Conservation (phyloP, 768 basidiomycete species). For the Auriculariales sp. region DNA sequence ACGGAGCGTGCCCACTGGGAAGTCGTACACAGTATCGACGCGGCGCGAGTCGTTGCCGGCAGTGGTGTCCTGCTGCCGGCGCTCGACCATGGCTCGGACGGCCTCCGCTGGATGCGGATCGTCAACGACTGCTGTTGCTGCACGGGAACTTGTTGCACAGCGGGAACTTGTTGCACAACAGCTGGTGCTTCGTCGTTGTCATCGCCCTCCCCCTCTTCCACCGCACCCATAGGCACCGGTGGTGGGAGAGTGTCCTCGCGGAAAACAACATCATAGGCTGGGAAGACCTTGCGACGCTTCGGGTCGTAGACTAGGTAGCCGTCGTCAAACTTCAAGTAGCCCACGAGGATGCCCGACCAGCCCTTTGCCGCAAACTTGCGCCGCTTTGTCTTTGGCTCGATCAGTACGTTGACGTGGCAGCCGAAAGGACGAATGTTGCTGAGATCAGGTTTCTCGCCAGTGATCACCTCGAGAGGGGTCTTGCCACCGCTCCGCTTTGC, state of each 20-base stretch:
- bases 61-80: neutral
- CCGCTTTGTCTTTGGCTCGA: constrained; percentile 4
- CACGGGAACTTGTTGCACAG: neutral
- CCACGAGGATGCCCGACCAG: neutral
- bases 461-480: constrained; percentile 8
- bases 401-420: constrained; percentile 7
- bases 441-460: constrained; percentile 7
- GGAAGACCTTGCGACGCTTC: neutral
- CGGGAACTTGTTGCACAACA: neutral
- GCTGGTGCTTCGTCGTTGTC: neutral
- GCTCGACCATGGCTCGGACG: neutral
- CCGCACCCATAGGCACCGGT: neutral
- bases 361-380: neutral
- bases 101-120: neutral
- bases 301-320: constrained; percentile 1
- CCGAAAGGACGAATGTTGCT: constrained; percentile 7
- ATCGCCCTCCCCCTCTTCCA: neutral
- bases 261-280: neutral
- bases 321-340: neutral
- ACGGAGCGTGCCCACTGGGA: neutral
- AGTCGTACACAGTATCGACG: neutral
- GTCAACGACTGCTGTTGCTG: neutral
- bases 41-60: neutral
- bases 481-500: neutral
- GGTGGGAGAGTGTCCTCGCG: neutral